These are phyloP conservation scores for Lactuca saligna DNA, from an alignment of 129 eudicot genomes.

Conservation along the genomic window DNA sequence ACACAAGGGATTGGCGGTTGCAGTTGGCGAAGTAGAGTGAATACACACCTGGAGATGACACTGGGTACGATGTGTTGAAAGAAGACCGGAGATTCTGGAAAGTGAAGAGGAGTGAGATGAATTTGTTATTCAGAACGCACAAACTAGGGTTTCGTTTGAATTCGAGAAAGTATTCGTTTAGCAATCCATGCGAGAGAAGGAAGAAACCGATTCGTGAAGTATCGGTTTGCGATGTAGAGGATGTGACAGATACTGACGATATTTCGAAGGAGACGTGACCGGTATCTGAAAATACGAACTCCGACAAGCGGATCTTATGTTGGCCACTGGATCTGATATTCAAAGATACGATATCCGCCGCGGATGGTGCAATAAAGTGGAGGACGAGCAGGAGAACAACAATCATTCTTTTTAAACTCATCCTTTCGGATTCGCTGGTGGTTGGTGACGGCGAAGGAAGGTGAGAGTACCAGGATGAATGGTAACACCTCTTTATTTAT, in stretches of 20 bases:
- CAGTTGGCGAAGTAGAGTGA: slow-evolving; percentile 86
- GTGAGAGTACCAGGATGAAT: background rate
- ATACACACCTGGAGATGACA: slow-evolving; percentile 67
- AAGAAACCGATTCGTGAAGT: slow-evolving; percentile 76
- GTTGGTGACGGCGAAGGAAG: slow-evolving; percentile 17
- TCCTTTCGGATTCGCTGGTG: slow-evolving; percentile 26
- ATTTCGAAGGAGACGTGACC: slow-evolving; percentile 63
- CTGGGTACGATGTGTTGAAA: slow-evolving; percentile 53
- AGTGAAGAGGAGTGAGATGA: slow-evolving; percentile 54
- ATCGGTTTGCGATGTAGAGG: slow-evolving; percentile 47
- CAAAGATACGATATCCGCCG: slow-evolving; percentile 68
- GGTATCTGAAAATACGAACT: slow-evolving; percentile 92
- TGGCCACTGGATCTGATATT: slow-evolving; percentile 68
- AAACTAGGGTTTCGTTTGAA: slow-evolving; percentile 61
- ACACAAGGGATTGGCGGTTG: slow-evolving; percentile 60
- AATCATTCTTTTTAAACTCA: slow-evolving; percentile 5
- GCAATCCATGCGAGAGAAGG: slow-evolving; percentile 77
- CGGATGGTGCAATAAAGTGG: slow-evolving; percentile 29
- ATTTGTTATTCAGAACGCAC: slow-evolving; percentile 74
- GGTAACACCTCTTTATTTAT: too few species aligned
- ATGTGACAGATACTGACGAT: slow-evolving; percentile 66
- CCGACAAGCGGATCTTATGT: slow-evolving; percentile 92
- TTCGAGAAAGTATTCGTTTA: slow-evolving; percentile 65
- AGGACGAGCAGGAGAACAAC: slow-evolving; percentile 27
- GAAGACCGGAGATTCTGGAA: slow-evolving; percentile 67